Conservation (phyloP, 2,329 filamentous ascomycete species). For the Microdochium paspali region DNA sequence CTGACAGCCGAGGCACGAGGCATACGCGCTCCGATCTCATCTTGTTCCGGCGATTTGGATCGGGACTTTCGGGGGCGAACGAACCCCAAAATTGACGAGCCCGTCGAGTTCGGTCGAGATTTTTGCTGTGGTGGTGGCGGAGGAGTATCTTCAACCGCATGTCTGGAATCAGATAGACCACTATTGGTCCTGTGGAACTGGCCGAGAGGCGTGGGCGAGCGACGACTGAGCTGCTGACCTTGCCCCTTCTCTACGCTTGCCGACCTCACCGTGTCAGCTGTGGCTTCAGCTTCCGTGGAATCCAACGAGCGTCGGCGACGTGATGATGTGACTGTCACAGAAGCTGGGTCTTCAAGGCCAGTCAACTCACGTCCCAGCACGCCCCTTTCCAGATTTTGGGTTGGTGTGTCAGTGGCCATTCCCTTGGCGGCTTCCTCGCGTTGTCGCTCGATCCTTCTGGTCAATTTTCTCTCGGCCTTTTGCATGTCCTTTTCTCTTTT, state of each 20-base stretch:
- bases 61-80: constrained; percentile 36
- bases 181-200: constrained; percentile 42
- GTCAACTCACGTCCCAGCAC: constrained; percentile 46
- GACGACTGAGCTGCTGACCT: constrained; percentile 9
- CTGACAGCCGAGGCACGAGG: constrained; percentile 17
- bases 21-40: constrained; percentile 26
- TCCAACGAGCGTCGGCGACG: not conserved
- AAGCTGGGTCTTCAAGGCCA: constrained; percentile 20
- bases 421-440: constrained; percentile 47
- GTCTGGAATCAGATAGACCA: constrained; percentile 23
- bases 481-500: constrained; percentile 62
- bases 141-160: constrained; percentile 5
- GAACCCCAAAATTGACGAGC: constrained; percentile 24
- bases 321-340: not conserved
- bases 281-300: not conserved
- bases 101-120: constrained; percentile 14
- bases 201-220: constrained; percentile 21
- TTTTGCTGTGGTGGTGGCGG: constrained; percentile 6
- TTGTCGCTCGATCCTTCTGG: constrained; percentile 59
- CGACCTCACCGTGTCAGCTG: constrained; percentile 9
- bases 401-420: constrained; percentile 36
- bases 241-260: constrained; percentile 9
- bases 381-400: constrained; percentile 49
- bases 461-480: constrained; percentile 53
- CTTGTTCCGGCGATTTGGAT: constrained; percentile 38